phyloP scores from a whole-genome alignment of 306 rosid genomes.

The Alnus rubra region DNA sequence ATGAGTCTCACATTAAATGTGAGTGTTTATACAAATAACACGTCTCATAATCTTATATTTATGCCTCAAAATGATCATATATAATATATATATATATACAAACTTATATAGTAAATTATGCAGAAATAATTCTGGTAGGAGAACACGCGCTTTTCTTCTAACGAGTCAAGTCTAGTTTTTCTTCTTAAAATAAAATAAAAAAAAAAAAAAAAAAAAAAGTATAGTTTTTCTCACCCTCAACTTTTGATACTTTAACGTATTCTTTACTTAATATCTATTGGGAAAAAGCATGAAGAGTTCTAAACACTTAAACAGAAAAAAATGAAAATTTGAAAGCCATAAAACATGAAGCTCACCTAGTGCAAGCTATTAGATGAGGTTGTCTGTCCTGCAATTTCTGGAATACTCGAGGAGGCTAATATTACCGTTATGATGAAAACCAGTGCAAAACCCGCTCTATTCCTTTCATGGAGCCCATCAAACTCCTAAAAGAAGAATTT shows the following conservation, averaged over 20 bases:
- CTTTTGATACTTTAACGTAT: too few species aligned
- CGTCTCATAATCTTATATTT: too few species aligned
- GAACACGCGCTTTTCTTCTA: not conserved
- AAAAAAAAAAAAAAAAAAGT: too few species aligned
- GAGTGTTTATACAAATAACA: too few species aligned
- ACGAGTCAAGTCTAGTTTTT: not conserved
- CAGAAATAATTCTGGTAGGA: too few species aligned
- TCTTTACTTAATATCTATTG: too few species aligned
- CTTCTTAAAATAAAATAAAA: not conserved
- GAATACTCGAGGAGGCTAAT: conserved; percentile 30
- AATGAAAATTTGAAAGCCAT: too few species aligned
- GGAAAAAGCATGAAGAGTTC: not conserved
- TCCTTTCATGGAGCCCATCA: conserved; percentile 37
- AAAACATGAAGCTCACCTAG: conserved; percentile 38
- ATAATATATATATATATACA: too few species aligned
- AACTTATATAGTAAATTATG: too few species aligned
- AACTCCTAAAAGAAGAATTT: too few species aligned
- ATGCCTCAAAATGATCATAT: too few species aligned
- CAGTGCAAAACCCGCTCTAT: not conserved
- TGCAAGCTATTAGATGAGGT: conserved; percentile 8
- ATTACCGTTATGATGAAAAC: conserved; percentile 18
- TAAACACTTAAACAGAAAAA: not conserved
- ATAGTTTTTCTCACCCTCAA: not conserved
- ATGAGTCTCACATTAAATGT: too few species aligned
- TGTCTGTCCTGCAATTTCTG: conserved; percentile 34